Evolutionary conservation across 768 basidiomycete genomes (phyloP).

Genomic region (Termitomyces sp.): DNA sequence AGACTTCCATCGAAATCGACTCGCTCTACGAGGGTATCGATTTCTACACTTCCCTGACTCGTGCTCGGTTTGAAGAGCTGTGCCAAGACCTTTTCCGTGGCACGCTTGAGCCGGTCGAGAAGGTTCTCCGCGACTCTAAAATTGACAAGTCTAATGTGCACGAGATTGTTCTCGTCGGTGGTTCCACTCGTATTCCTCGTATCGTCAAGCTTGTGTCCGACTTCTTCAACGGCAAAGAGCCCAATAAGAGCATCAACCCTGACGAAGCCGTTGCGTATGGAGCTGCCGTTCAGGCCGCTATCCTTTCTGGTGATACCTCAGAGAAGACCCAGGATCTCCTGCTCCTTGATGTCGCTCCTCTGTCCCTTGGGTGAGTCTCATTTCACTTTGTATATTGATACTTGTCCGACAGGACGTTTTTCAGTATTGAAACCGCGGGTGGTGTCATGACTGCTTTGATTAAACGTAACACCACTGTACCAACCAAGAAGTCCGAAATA

Average conservation of each 20-base stretch:
- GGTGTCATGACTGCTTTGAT: constrained; percentile 99
- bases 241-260: constrained; percentile 99
- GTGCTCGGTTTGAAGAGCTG: constrained; percentile 95
- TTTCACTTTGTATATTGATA: constrained; percentile 13
- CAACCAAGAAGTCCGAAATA: constrained; percentile 97
- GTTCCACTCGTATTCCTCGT: constrained; percentile 97
- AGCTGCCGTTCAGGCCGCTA: constrained; percentile 97
- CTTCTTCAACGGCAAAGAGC: constrained; percentile 98
- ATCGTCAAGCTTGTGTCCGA: constrained; percentile 97
- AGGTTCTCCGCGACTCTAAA: constrained; percentile 96
- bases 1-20: constrained; percentile 97
- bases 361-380: constrained; percentile 55
- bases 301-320: constrained; percentile 95
- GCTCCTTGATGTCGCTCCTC: constrained; percentile 88
- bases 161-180: constrained; percentile 97
- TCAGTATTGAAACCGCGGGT: constrained; percentile 93
- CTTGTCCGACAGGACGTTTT: neutral
- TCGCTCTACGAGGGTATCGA: constrained; percentile 97
- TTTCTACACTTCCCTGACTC: constrained; percentile 97
- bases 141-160: constrained; percentile 95
- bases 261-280: constrained; percentile 99
- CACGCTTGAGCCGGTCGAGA: constrained; percentile 94
- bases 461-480: constrained; percentile 98
- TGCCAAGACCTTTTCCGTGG: constrained; percentile 94
- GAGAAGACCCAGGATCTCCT: constrained; percentile 97